Conservation (phyloP, 164 flowering plant species). For the Liriodendron chinense region DNA sequence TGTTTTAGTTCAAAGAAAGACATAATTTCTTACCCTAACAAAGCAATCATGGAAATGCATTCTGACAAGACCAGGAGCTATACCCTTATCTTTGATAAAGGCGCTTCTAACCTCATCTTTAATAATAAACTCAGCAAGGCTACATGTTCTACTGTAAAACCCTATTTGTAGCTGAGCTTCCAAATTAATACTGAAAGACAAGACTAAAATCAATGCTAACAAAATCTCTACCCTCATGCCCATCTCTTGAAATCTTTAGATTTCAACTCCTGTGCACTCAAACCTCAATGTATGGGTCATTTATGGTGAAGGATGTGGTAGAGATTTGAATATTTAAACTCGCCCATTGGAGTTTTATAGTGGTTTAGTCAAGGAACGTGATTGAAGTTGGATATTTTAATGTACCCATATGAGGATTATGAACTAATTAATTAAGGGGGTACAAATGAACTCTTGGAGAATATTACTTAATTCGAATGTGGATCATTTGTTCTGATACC, state of each 20-base stretch:
- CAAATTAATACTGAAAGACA: conserved; percentile 13
- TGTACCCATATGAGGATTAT: no score
- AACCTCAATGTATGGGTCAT: neutral
- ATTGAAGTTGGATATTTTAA: no score
- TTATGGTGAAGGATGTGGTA: neutral
- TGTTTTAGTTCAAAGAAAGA: neutral
- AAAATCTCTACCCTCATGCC: neutral
- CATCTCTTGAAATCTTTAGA: conserved; percentile 8
- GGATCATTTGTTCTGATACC: no score
- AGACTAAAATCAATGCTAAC: conserved; percentile 13
- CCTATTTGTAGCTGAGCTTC: conserved; percentile 45
- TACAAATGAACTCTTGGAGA: no score
- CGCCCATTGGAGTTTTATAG: neutral
- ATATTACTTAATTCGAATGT: no score
- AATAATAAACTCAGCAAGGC: conserved; percentile 24
- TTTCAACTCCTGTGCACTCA: neutral
- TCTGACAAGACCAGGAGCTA: conserved; percentile 39
- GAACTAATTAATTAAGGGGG: no score
- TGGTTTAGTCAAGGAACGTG: no score
- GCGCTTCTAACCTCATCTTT: conserved; percentile 27
- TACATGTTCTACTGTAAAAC: conserved; percentile 31
- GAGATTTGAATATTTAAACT: neutral
- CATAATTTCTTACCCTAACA: conserved; percentile 32
- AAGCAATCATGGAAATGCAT: conserved; percentile 62
- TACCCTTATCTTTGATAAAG: conserved; percentile 18